Evolutionary conservation across 108 stramenopile genomes (phyloP).

Genomic region (Pseudonitzschia multiseries): DNA sequence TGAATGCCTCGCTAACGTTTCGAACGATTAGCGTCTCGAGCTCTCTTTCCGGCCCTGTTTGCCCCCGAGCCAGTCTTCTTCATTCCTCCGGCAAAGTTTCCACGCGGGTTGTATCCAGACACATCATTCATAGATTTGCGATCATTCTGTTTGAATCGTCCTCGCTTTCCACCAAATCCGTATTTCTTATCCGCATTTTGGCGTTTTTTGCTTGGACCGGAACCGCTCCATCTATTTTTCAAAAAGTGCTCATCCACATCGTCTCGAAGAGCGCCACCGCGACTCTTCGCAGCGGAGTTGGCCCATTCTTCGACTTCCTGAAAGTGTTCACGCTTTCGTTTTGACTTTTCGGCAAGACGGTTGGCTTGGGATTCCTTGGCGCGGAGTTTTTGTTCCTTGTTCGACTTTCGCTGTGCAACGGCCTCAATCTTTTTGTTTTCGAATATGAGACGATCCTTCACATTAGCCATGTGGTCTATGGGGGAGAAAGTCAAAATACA

Average conservation of each 20-base stretch:
- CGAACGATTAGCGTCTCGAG: constrained; percentile 64
- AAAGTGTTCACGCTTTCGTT: constrained; percentile 83
- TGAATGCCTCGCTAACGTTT: constrained; percentile 6
- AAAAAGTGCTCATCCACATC: constrained; percentile 54
- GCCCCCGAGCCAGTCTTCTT: constrained; percentile 62
- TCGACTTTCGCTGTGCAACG: constrained; percentile 74
- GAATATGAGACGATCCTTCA: constrained; percentile 97
- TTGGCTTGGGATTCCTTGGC: constrained; percentile 66
- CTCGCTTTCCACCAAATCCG: constrained; percentile 82
- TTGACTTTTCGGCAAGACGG: constrained; percentile 87
- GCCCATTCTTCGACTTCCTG: constrained; percentile 89
- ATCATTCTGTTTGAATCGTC: constrained; percentile 90
- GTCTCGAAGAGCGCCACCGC: constrained; percentile 56
- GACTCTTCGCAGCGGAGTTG: constrained; percentile 58
- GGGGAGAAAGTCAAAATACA: neutral
- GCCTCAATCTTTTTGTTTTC: constrained; percentile 99
- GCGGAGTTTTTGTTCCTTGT: constrained; percentile 60
- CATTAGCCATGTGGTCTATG: constrained; percentile 89
- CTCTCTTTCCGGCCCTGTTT: constrained; percentile 73
- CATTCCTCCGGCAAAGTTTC: constrained; percentile 77
- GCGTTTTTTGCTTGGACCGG: constrained; percentile 61
- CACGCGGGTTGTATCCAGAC: constrained; percentile 76
- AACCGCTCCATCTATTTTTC: constrained; percentile 22
- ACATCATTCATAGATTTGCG: constrained; percentile 71
- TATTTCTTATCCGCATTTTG: constrained; percentile 64